phyloP scores from a whole-genome alignment of 768 basidiomycete species.

The Suillus americanus region DNA sequence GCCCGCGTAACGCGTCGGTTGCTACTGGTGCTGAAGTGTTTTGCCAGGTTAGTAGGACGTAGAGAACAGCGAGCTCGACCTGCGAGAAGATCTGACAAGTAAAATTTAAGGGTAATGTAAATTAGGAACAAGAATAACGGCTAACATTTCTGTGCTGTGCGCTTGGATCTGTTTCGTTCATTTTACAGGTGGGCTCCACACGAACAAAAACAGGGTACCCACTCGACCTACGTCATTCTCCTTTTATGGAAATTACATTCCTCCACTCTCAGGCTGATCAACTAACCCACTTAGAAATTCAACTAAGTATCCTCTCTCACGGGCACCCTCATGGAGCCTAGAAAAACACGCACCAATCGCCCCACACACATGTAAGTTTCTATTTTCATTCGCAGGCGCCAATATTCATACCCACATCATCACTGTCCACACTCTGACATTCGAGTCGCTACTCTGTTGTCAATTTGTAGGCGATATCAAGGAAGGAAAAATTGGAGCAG shows the following conservation, averaged over 20 bases:
- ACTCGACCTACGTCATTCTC: conserved; percentile 28
- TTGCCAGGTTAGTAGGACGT: background rate
- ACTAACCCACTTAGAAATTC: too few species aligned
- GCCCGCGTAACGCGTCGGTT: conserved; percentile 1
- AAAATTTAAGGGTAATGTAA: background rate
- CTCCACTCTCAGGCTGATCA: background rate
- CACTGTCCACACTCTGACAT: background rate
- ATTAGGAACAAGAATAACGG: background rate
- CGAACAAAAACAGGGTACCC: conserved; percentile 34
- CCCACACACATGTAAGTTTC: background rate
- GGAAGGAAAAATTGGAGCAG: background rate
- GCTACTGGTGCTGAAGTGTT: conserved; percentile 1
- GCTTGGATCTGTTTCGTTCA: conserved; percentile 16
- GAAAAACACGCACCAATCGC: background rate
- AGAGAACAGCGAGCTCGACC: conserved; percentile 8
- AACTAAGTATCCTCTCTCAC: too few species aligned
- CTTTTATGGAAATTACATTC: conserved; percentile 10
- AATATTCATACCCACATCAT: background rate
- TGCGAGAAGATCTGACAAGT: conserved; percentile 2
- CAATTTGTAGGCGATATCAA: background rate
- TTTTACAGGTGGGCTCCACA: conserved; percentile 33
- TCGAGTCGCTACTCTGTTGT: background rate
- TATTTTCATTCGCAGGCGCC: background rate
- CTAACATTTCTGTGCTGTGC: conserved; percentile 4
- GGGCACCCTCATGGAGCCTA: too few species aligned